Evolutionary conservation across 768 basidiomycete species (phyloP).

Genomic region (Mrakia blollopis): DNA sequence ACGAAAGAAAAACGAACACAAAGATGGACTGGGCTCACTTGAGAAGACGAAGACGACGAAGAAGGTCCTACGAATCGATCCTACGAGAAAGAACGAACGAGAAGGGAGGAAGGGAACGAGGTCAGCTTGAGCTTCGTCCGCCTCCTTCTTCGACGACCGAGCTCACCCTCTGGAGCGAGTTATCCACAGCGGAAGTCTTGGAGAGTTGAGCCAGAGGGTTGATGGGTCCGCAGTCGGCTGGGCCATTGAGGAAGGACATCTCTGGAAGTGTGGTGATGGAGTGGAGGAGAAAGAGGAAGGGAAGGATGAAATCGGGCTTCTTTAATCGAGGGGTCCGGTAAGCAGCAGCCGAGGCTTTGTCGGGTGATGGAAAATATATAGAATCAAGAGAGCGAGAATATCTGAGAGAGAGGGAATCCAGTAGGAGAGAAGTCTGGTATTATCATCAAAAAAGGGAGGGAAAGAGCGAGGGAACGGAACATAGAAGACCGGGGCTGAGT

Average conservation of each 20-base stretch:
- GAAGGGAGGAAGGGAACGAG: slow-evolving; percentile 3
- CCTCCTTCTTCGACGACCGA: not conserved
- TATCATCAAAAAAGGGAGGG: too few relatives aligned
- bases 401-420: too few relatives aligned
- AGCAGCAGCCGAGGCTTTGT: too few relatives aligned
- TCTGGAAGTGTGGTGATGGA: not conserved
- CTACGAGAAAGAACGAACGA: not conserved
- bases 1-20: not conserved
- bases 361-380: too few relatives aligned
- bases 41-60: slow-evolving; percentile 14
- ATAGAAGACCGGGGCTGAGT: too few relatives aligned
- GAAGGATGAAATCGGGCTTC: not conserved
- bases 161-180: slow-evolving; percentile 17
- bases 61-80: slow-evolving; percentile 10
- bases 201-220: slow-evolving; percentile 24
- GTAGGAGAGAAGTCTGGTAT: too few relatives aligned
- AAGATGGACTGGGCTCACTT: not conserved
- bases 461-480: too few relatives aligned
- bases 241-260: slow-evolving; percentile 23
- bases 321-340: too few relatives aligned
- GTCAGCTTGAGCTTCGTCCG: not conserved
- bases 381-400: too few relatives aligned
- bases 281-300: not conserved
- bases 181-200: slow-evolving; percentile 19
- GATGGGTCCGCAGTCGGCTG: slow-evolving; percentile 22